Percentiles rank a stretch among this genome's conserved stretches.
phyloP scores from a whole-genome alignment of 2,329 filamentous ascomycete genomes.

The Parascedosporium putredinis region DNA sequence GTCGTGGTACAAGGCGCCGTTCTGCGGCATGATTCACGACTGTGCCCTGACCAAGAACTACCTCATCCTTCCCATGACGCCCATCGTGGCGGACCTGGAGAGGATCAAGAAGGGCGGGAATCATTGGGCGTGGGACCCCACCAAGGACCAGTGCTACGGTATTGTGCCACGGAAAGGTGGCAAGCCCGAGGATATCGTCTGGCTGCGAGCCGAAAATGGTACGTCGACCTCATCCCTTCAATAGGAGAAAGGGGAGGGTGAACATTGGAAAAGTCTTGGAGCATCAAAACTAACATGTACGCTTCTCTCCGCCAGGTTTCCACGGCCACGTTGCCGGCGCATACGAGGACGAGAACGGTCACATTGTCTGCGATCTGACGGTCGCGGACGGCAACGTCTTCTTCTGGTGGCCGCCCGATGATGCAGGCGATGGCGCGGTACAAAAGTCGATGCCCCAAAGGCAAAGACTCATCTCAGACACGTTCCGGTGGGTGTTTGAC shows the following conservation, averaged over 20 bases:
- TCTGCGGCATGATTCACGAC: conserved; percentile 42
- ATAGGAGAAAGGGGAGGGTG: no score
- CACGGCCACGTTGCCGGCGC: conserved; percentile 37
- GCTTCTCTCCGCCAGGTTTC: conserved; percentile 21
- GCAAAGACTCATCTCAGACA: conserved; percentile 4
- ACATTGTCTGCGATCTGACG: conserved; percentile 33
- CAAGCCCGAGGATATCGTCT: conserved; percentile 40
- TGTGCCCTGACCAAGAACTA: conserved; percentile 36
- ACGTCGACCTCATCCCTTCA: conserved; percentile 13
- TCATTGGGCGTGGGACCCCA: conserved; percentile 41
- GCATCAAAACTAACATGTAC: neutral
- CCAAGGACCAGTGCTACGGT: conserved; percentile 45
- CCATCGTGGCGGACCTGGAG: conserved; percentile 33
- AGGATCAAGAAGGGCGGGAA: conserved; percentile 34
- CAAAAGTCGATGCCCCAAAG: conserved; percentile 1
- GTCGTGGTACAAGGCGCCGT: conserved; percentile 37
- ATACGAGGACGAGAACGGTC: conserved; percentile 34
- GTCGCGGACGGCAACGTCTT: conserved; percentile 34
- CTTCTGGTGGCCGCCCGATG: conserved; percentile 32
- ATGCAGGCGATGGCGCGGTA: conserved; percentile 12
- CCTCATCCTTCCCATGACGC: conserved; percentile 35
- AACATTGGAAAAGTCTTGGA: no score
- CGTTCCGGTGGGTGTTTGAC: conserved; percentile 10
- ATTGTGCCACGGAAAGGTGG: conserved; percentile 39
- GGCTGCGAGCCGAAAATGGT: conserved; percentile 42